A percentile compares a stretch with the other conserved stretches of the same genome.
These are phyloP conservation scores for Tuber melanosporum DNA, from an alignment of 495 filamentous ascomycete genomes.

Conservation along the genomic window DNA sequence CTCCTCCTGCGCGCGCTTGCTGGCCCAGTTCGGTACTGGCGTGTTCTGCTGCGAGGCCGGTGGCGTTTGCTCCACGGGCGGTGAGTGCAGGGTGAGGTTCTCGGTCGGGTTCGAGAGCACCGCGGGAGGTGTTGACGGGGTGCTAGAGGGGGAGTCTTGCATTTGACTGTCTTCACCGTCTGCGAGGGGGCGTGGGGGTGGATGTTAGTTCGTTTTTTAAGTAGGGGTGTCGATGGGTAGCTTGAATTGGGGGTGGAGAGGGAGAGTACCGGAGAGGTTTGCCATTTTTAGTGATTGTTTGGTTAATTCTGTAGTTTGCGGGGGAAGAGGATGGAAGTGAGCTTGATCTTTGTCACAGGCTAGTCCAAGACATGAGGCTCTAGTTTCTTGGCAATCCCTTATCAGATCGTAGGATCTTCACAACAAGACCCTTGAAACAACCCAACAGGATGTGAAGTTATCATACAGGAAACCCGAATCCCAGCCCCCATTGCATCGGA, in stretches of 20 bases:
- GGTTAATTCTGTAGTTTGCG: neutral
- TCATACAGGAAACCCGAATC: no score
- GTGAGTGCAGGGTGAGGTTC: constrained; percentile 21
- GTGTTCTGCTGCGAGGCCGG: constrained; percentile 18
- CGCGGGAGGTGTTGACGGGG: constrained; percentile 21
- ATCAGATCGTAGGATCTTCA: neutral
- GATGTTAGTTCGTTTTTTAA: neutral
- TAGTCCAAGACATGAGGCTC: neutral
- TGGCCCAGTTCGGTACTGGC: constrained; percentile 32
- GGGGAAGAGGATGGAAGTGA: neutral
- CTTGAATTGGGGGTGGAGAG: neutral
- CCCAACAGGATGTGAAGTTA: neutral
- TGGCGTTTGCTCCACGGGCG: constrained; percentile 15
- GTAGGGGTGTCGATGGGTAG: neutral
- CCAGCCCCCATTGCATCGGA: no score
- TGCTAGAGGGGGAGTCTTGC: constrained; percentile 25
- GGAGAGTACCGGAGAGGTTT: constrained; percentile 19
- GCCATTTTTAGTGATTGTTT: constrained; percentile 12
- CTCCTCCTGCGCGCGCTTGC: constrained; percentile 33
- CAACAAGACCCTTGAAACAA: neutral
- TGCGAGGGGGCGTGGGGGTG: neutral
- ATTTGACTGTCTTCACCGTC: constrained; percentile 32
- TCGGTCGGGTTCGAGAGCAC: constrained; percentile 20
- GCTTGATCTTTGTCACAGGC: neutral
- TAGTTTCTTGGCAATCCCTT: constrained; percentile 1